A percentile compares a stretch with the other conserved stretches of the same genome.
Conservation (phyloP, 805 yeast genomes). For the Candida namnaoensis region DNA sequence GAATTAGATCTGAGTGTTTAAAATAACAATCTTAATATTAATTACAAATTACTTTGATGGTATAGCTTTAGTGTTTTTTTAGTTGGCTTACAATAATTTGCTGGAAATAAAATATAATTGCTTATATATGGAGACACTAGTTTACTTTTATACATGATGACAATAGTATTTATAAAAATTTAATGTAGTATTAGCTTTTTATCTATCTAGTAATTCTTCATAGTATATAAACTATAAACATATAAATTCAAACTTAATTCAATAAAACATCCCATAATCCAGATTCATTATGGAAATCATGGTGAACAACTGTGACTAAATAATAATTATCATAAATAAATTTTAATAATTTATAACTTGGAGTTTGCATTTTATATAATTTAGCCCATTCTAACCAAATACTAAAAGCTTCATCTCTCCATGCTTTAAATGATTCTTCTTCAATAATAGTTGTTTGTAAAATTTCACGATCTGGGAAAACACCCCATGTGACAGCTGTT, state of each 20-base stretch:
- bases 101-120: too few species aligned
- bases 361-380: conserved; percentile 46
- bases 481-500: conserved; percentile 97
- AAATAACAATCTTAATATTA: too few species aligned
- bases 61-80: too few species aligned
- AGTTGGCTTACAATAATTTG: too few species aligned
- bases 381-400: conserved; percentile 92
- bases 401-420: conserved; percentile 93
- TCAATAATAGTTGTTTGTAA: conserved; percentile 90
- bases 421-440: conserved; percentile 85
- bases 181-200: too few species aligned
- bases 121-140: too few species aligned
- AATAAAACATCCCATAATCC: conserved; percentile 68
- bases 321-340: conserved; percentile 53
- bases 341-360: conserved; percentile 56
- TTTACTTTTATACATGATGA: too few species aligned
- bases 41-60: too few species aligned
- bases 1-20: too few species aligned
- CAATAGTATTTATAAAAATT: too few species aligned
- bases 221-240: too few species aligned
- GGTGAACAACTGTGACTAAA: conserved; percentile 81
- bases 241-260: conserved; percentile 1
- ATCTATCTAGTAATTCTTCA: too few species aligned
- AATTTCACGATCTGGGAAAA: conserved; percentile 83
- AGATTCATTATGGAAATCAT: conserved; percentile 64